A percentile compares a stretch with the other conserved stretches of the same genome.
These are phyloP conservation scores for Hemileccinum rubropunctum DNA, from an alignment of 768 basidiomycete species.

Conservation along the genomic window DNA sequence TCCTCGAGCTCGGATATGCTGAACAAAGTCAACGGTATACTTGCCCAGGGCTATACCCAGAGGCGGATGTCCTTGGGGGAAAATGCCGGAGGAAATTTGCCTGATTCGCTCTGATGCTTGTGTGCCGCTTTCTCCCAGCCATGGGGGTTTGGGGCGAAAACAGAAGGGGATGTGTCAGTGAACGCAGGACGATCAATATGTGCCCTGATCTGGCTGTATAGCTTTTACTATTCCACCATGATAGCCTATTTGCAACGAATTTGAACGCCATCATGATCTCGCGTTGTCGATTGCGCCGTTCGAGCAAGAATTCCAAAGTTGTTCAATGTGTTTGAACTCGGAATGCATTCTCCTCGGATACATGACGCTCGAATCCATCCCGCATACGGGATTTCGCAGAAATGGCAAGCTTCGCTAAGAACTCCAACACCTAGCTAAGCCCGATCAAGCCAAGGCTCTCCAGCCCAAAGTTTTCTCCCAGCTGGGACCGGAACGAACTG, in stretches of 20 bases:
- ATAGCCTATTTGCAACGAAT: no score
- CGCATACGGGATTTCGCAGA: constrained; percentile 1
- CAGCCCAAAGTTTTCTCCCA: constrained; percentile 40
- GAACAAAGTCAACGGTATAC: constrained; percentile 35
- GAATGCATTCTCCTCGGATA: no score
- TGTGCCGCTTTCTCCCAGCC: no score
- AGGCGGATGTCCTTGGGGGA: constrained; percentile 1
- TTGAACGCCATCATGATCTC: no score
- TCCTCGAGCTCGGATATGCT: constrained; percentile 27
- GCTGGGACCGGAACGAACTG: constrained; percentile 15
- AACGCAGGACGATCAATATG: not conserved
- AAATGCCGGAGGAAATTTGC: not conserved
- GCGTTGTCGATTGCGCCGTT: no score
- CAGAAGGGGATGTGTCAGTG: no score
- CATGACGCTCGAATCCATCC: no score
- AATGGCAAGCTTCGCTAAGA: constrained; percentile 30
- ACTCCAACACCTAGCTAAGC: constrained; percentile 55
- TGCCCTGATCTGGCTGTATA: constrained; percentile 2
- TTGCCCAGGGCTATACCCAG: constrained; percentile 35
- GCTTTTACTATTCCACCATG: not conserved
- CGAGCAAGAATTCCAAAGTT: no score
- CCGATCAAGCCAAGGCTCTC: constrained; percentile 71
- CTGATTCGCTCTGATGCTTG: not conserved
- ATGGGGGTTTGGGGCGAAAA: no score
- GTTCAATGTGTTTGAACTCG: no score